Percentiles rank a stretch among this genome's conserved stretches.
phyloP scores from a whole-genome alignment of 164 flowering plant genomes.

The Sextonia rubra region DNA sequence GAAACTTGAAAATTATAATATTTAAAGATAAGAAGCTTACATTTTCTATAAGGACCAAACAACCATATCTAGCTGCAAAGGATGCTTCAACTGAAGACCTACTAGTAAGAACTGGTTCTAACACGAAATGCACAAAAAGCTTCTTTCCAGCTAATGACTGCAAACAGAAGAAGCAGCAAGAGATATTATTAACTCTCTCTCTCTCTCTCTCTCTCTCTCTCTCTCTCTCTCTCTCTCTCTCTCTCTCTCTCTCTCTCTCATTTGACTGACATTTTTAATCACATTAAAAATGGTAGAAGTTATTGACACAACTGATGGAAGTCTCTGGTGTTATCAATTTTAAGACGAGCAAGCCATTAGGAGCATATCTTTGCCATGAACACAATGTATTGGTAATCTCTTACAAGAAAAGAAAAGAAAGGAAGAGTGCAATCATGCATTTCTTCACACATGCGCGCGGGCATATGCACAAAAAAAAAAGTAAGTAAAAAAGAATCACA shows the following conservation, averaged over 20 bases:
- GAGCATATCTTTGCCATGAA: no score
- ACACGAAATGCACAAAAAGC: conserved; percentile 64
- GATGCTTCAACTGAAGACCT: conserved; percentile 36
- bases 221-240: neutral
- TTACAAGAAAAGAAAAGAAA: no score
- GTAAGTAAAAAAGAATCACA: no score
- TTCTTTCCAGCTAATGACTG: conserved; percentile 53
- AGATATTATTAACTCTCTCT: neutral
- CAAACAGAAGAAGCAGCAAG: conserved; percentile 16
- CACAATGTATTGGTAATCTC: no score
- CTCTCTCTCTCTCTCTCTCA: neutral
- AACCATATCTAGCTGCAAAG: conserved; percentile 66
- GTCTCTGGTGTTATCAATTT: no score
- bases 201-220: neutral
- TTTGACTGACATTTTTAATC: neutral
- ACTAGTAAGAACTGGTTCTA: conserved; percentile 42
- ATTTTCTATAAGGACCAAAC: conserved; percentile 53
- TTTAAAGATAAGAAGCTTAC: conserved; percentile 30
- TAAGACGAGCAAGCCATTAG: no score
- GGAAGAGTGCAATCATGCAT: no score
- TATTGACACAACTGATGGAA: no score
- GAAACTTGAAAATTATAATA: neutral
- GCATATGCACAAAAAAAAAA: no score
- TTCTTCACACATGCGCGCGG: no score
- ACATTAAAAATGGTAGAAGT: no score